Base-by-base conservation (phyloP, 192 early-diverging fungal genomes). In the Backusella macrospora region DNA sequence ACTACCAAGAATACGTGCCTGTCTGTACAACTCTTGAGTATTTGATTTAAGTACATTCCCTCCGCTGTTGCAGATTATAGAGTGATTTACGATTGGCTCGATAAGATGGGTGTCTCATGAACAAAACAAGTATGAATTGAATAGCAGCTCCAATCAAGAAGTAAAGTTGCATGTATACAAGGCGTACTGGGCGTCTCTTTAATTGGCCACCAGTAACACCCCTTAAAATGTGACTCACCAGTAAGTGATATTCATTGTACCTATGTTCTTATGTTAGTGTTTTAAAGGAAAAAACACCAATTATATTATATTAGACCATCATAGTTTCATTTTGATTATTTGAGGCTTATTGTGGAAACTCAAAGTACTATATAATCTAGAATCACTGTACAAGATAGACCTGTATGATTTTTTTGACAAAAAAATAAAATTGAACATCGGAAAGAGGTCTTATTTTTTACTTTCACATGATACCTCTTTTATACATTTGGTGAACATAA, bases 381-480 rank as follows among this genome's bases (percentile, higher is more conserved):
- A 59, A 21, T 13, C 23, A 18, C 23, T 23, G 52, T 59, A 59
- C 52, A 59, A 59, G 26, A 59, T 59, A 59, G 21, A 23, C 10
- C 29, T 34, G 12, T 23, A 59, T 9, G 8, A 9, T 4, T 59
- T 49, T 49, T 59, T 59, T 59, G 21, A 10, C 26, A 26, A 59
- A 59, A 34, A 59, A 21, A 9, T 21, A 59, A 26, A 59, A 21
- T 59, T 1, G 21, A 59, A n/a, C 9, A 59, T 14, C 52, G 52
- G 52, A 59, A 55, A 55, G 52, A 59, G 52, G 23, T 16, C 2
- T 26, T 23, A 59, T 26, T 59, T 59, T 59, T 12, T 59, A 18
- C 52, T 59, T 59, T 59, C 52, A 59, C 52, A 59, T 59, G 52
- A 59, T 59, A 26, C 52, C 52, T 59, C 52, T 59, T 59, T 59